These are phyloP conservation scores for Colletotrichum somersetense DNA, from an alignment of 2,329 filamentous ascomycete genomes.

Conservation along the genomic window DNA sequence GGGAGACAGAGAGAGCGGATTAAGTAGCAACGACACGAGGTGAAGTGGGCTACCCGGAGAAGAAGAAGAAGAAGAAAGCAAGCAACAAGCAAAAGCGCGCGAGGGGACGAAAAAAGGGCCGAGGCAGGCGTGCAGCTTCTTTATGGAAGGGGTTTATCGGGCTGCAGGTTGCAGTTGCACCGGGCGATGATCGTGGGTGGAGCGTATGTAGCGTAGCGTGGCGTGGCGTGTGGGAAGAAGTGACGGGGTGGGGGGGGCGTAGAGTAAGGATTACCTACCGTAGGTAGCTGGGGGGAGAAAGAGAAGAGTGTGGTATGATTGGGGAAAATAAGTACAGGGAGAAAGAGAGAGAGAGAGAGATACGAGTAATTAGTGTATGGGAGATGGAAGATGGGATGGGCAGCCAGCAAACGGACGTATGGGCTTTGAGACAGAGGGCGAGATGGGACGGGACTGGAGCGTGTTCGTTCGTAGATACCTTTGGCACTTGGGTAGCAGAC, in stretches of 20 bases:
- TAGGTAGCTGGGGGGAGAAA: background rate
- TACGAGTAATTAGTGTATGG: too few relatives aligned
- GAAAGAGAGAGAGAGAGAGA: background rate
- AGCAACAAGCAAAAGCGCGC: background rate
- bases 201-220: slow-evolving; percentile 5
- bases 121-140: slow-evolving; percentile 20
- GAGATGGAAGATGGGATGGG: background rate
- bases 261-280: background rate
- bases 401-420: background rate
- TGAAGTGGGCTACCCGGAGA: background rate
- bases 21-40: slow-evolving; percentile 5
- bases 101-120: background rate
- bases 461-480: too few relatives aligned
- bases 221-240: slow-evolving; percentile 19
- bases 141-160: slow-evolving; percentile 38
- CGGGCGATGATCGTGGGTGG: slow-evolving; percentile 39
- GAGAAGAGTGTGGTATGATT: background rate
- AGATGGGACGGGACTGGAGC: background rate
- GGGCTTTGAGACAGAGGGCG: background rate
- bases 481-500: too few relatives aligned
- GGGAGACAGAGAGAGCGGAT: background rate
- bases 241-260: background rate
- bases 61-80: background rate
- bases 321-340: slow-evolving; percentile 1
- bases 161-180: slow-evolving; percentile 40